A percentile compares a stretch with the other conserved stretches of the same genome.
These are phyloP conservation scores for Paraconiothyrium sp. DNA, from an alignment of 2,329 filamentous ascomycete species.

Conservation along the genomic window DNA sequence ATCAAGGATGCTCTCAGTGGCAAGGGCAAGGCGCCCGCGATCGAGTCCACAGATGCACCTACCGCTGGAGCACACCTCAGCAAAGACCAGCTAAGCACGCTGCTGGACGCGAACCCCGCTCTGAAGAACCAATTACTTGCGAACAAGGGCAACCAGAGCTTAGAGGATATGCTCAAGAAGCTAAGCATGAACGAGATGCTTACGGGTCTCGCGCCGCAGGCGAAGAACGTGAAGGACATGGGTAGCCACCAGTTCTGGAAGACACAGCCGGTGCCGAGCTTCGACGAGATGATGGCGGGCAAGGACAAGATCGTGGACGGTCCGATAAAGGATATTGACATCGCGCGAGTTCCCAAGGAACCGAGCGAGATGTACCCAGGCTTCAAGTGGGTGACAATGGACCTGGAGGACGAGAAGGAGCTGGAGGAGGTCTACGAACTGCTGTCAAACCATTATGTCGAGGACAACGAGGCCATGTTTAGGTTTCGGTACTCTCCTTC, in stretches of 20 bases:
- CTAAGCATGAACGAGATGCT: conserved; percentile 76
- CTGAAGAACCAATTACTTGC: conserved; percentile 49
- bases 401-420: conserved; percentile 78
- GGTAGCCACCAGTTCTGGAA: conserved; percentile 98
- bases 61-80: conserved; percentile 44
- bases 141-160: conserved; percentile 39
- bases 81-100: conserved; percentile 49
- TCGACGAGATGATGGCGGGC: conserved; percentile 61
- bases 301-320: conserved; percentile 71
- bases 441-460: conserved; percentile 93
- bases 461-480: conserved; percentile 97
- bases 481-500: conserved; percentile 93
- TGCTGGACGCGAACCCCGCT: conserved; percentile 51
- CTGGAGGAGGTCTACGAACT: conserved; percentile 92
- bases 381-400: conserved; percentile 94
- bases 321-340: conserved; percentile 81
- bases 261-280: conserved; percentile 92
- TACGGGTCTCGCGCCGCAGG: conserved; percentile 77
- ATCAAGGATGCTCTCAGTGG: conserved; percentile 57
- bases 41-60: conserved; percentile 36
- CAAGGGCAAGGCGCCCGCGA: conserved; percentile 42
- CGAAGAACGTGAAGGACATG: conserved; percentile 96
- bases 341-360: conserved; percentile 80
- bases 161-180: conserved; percentile 64
- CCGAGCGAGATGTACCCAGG: conserved; percentile 76